Percentiles rank a stretch among this genome's conserved stretches.
Evolutionary conservation across 345 rosid genomes (phyloP).

Genomic region (Ceriops zippeliana): DNA sequence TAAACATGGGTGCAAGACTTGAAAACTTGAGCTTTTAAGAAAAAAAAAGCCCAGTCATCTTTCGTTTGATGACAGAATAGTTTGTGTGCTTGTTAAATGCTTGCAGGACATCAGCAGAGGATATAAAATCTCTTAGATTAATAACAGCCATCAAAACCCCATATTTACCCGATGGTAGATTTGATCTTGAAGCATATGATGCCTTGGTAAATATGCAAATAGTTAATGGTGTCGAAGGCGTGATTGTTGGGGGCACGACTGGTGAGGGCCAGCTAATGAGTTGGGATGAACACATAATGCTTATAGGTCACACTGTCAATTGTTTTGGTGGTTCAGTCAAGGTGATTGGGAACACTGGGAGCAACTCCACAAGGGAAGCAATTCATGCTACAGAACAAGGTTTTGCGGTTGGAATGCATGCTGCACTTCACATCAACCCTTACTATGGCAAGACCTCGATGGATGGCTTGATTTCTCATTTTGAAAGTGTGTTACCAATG

Average conservation of each 20-base stretch:
- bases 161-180: constrained; percentile 84
- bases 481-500: constrained; percentile 68
- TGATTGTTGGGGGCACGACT: constrained; percentile 89
- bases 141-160: constrained; percentile 92
- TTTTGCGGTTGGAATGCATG: constrained; percentile 93
- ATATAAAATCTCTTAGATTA: constrained; percentile 62
- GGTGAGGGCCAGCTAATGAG: constrained; percentile 97
- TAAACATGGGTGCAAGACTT: too few species aligned
- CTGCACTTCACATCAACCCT: constrained; percentile 87
- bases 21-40: too few species aligned
- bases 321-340: constrained; percentile 72
- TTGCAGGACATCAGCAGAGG: constrained; percentile 70
- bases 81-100: background rate
- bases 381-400: constrained; percentile 94
- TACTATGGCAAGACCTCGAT: constrained; percentile 89
- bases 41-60: background rate
- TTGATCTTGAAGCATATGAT: constrained; percentile 85
- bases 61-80: background rate
- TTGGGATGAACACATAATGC: constrained; percentile 97
- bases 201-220: constrained; percentile 70
- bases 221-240: constrained; percentile 62
- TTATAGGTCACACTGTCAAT: constrained; percentile 80
- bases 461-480: constrained; percentile 75
- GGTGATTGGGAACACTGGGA: constrained; percentile 89
- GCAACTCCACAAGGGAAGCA: constrained; percentile 89